Evolutionary conservation across 2,329 filamentous ascomycete genomes (phyloP).

Genomic region (Amauroascus verrucosus): DNA sequence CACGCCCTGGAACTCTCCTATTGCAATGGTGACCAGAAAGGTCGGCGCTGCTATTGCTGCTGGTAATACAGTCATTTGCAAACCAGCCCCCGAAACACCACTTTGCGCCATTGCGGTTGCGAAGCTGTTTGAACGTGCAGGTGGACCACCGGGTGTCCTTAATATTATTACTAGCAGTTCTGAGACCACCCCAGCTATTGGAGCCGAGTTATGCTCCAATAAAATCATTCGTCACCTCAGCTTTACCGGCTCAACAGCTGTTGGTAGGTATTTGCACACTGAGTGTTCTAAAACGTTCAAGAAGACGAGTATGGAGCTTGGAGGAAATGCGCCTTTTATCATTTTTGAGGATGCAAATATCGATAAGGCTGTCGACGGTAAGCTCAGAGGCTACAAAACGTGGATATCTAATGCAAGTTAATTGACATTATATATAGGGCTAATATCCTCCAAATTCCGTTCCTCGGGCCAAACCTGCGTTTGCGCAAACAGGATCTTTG

Average conservation of each 20-base stretch:
- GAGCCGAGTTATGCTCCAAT: constrained; percentile 15
- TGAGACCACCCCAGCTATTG: constrained; percentile 48
- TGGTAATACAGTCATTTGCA: constrained; percentile 16
- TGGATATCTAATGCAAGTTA: not conserved
- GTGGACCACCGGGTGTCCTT: constrained; percentile 43
- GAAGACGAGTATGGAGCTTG: constrained; percentile 36
- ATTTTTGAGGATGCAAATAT: constrained; percentile 33
- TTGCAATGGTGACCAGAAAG: constrained; percentile 18
- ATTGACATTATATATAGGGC: constrained; percentile 23
- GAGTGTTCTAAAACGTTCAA: constrained; percentile 28
- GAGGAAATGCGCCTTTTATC: constrained; percentile 31
- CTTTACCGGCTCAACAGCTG: constrained; percentile 24
- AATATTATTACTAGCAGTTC: constrained; percentile 63
- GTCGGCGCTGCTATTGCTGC: constrained; percentile 23
- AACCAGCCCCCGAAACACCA: constrained; percentile 70
- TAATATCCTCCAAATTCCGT: constrained; percentile 12
- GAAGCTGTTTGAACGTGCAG: constrained; percentile 15
- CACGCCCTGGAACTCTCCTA: constrained; percentile 42
- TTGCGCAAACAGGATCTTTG: constrained; percentile 32
- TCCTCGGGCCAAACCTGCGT: constrained; percentile 23
- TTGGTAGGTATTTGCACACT: constrained; percentile 24
- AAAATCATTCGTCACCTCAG: constrained; percentile 68
- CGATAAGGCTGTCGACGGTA: constrained; percentile 19
- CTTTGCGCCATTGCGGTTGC: constrained; percentile 60
- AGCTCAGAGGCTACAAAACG: constrained; percentile 22